Conservation (phyloP, 2,329 filamentous ascomycete species). For the Arthrinium puccinioides region DNA sequence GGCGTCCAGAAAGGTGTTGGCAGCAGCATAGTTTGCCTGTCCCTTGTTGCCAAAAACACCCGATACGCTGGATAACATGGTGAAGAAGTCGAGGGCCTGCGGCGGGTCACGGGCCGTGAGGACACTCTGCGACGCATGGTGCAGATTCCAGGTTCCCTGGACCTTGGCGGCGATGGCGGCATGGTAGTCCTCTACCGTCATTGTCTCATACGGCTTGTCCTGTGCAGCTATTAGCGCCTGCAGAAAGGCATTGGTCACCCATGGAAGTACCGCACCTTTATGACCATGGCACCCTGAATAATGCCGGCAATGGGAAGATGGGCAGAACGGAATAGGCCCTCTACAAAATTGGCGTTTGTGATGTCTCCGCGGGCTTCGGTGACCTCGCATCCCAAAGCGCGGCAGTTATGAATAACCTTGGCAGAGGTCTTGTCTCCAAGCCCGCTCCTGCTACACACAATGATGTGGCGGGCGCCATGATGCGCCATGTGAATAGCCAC, state of each 20-base stretch:
- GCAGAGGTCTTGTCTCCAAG: conserved; percentile 7
- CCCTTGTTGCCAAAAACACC: conserved; percentile 13
- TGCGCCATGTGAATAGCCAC: conserved; percentile 20
- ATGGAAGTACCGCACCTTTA: conserved; percentile 4
- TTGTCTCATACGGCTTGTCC: conserved; percentile 25
- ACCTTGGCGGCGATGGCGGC: conserved; percentile 30
- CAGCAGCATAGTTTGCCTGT: conserved; percentile 23
- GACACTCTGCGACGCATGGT: conserved; percentile 13
- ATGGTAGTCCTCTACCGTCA: conserved; percentile 30
- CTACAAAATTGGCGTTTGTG: conserved; percentile 18
- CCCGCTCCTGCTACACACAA: conserved; percentile 21
- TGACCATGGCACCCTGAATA: conserved; percentile 34
- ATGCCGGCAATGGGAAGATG: conserved; percentile 28
- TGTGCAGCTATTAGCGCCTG: too few relatives aligned
- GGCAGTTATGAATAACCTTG: conserved; percentile 14
- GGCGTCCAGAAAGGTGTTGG: conserved; percentile 21
- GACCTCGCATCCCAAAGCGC: conserved; percentile 13
- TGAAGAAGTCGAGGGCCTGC: conserved; percentile 21
- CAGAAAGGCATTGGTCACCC: too few relatives aligned
- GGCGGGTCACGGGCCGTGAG: neutral
- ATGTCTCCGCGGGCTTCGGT: conserved; percentile 20
- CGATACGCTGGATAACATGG: conserved; percentile 16
- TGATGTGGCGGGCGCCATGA: conserved; percentile 20
- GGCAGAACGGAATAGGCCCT: conserved; percentile 13
- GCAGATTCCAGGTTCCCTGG: conserved; percentile 34